phyloP scores from a whole-genome alignment of 768 basidiomycete genomes.

The Boletus sp. region DNA sequence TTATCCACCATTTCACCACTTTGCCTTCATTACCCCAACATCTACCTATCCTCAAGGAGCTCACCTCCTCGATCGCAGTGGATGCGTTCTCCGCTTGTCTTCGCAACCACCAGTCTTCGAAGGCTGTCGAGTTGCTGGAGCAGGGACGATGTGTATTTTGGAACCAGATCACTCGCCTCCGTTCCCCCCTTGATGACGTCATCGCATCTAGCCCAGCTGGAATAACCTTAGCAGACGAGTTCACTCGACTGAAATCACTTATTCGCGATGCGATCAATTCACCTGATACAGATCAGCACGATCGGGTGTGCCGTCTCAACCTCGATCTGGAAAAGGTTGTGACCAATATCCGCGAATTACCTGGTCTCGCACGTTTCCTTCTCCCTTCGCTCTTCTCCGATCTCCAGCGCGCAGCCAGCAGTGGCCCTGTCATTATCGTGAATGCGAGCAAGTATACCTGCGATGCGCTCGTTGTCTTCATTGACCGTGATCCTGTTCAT shows the following conservation, averaged over 20 bases:
- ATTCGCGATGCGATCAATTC: not conserved
- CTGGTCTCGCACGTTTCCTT: slow-evolving; percentile 15
- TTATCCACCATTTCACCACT: not conserved
- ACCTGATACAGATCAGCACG: not conserved
- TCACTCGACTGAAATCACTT: not conserved
- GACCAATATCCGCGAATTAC: not conserved
- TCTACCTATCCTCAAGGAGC: not conserved
- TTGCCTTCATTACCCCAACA: not conserved
- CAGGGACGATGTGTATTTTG: slow-evolving; percentile 22
- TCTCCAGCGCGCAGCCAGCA: not conserved
- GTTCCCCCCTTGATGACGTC: slow-evolving; percentile 1
- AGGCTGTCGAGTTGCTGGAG: slow-evolving; percentile 32
- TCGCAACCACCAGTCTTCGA: not conserved
- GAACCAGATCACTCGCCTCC: slow-evolving; percentile 18
- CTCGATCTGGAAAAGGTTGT: not conserved
- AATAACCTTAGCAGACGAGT: not conserved
- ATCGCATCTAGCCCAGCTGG: not conserved
- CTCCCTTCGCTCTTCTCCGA: not conserved
- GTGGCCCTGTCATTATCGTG: slow-evolving; percentile 4
- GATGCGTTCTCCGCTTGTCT: slow-evolving; percentile 17
- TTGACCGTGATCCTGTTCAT: not conserved
- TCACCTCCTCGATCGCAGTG: slow-evolving; percentile 1
- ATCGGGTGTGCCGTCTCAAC: not conserved
- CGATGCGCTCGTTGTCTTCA: slow-evolving; percentile 5
- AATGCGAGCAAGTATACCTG: not conserved